Evolutionary conservation across 176 grass and related monocot species (phyloP).

Genomic region (Chloris gayana): DNA sequence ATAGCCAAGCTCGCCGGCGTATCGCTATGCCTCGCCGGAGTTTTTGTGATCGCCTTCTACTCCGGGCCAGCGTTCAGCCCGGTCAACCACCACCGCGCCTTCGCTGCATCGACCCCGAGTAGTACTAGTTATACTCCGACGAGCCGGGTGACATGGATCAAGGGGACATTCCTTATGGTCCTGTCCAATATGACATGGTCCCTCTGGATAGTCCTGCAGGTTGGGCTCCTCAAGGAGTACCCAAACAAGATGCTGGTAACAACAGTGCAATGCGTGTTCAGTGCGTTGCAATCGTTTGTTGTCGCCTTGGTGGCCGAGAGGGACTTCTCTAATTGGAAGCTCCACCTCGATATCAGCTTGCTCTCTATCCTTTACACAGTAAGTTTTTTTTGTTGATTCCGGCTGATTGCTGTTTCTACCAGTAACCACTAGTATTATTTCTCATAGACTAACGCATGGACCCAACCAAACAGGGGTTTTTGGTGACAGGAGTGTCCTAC

Average conservation of each 20-base stretch:
- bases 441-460: too few relatives aligned
- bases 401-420: too few relatives aligned
- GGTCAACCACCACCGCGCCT: constrained; percentile 44
- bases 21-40: constrained; percentile 51
- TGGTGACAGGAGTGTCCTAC: not conserved
- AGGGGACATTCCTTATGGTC: constrained; percentile 62
- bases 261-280: constrained; percentile 40
- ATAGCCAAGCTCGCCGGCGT: constrained; percentile 51
- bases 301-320: constrained; percentile 56
- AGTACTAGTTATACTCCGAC: not conserved
- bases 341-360: constrained; percentile 51
- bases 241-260: constrained; percentile 74
- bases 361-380: constrained; percentile 53
- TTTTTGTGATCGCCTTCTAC: constrained; percentile 65
- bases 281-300: constrained; percentile 54
- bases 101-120: not conserved
- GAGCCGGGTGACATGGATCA: constrained; percentile 44
- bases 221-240: constrained; percentile 66
- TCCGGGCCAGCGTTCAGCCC: constrained; percentile 53
- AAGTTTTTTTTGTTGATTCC: too few relatives aligned
- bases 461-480: not conserved
- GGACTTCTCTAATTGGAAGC: constrained; percentile 55
- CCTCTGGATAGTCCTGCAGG: constrained; percentile 70
- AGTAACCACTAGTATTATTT: too few relatives aligned
- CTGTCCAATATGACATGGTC: constrained; percentile 51